Evolutionary conservation across 2,329 filamentous ascomycete genomes (phyloP).

Genomic region (Leptographium procerum): DNA sequence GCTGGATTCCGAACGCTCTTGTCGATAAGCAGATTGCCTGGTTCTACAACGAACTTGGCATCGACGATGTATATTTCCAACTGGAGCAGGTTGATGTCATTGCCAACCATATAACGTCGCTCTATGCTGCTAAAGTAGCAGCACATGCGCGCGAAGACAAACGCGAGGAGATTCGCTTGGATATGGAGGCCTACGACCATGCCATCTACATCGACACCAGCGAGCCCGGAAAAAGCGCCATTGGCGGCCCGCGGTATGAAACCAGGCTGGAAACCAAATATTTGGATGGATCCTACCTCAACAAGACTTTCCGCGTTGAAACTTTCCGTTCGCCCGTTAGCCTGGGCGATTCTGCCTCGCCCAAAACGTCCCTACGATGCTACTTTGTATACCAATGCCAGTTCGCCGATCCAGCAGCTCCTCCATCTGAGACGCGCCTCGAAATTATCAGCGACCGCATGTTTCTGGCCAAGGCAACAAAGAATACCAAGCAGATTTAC

Average conservation of each 20-base stretch:
- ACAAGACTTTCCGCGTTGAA: conserved; percentile 81
- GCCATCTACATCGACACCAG: conserved; percentile 99
- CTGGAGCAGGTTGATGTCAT: conserved; percentile 80
- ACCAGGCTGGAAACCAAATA: conserved; percentile 92
- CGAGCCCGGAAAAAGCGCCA: conserved; percentile 67
- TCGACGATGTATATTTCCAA: conserved; percentile 97
- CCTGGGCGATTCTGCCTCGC: conserved; percentile 50
- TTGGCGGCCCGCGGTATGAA: conserved; percentile 82
- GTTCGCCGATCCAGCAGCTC: conserved; percentile 67
- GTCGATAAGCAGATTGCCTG: conserved; percentile 79
- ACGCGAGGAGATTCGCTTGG: conserved; percentile 83
- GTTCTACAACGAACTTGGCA: conserved; percentile 94
- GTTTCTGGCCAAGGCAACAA: conserved; percentile 90
- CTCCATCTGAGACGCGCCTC: conserved; percentile 71
- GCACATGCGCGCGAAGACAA: conserved; percentile 89
- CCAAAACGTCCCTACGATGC: conserved; percentile 79
- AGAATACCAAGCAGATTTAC: conserved; percentile 93
- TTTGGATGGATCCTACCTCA: conserved; percentile 64
- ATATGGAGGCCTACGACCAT: conserved; percentile 90
- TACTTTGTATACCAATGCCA: conserved; percentile 98
- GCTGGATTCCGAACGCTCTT: conserved; percentile 76
- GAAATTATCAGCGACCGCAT: conserved; percentile 87
- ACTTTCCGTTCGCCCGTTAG: conserved; percentile 87
- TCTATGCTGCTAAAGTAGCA: conserved; percentile 94
- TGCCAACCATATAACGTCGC: conserved; percentile 84